phyloP scores from a whole-genome alignment of 2,329 filamentous ascomycete genomes.

The Podosphaera aphanis region DNA sequence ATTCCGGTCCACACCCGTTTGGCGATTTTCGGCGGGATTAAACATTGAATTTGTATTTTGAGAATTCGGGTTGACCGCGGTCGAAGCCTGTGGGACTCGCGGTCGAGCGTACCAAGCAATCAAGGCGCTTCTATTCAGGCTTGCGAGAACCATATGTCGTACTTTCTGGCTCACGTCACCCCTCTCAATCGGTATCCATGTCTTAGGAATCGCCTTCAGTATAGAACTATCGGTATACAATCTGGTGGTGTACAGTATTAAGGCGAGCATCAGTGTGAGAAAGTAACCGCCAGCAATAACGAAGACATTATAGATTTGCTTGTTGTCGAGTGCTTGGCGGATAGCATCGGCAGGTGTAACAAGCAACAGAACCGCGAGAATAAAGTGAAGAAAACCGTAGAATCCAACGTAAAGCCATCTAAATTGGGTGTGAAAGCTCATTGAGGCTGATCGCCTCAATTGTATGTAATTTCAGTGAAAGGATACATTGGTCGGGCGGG shows the following conservation, averaged over 20 bases:
- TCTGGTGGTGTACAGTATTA: conserved; percentile 60
- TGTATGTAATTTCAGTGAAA: too few relatives aligned
- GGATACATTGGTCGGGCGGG: too few relatives aligned
- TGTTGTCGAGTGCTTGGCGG: conserved; percentile 44
- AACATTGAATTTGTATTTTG: conserved; percentile 2
- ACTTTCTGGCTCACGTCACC: conserved; percentile 59
- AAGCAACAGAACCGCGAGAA: conserved; percentile 51
- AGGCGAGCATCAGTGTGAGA: conserved; percentile 42
- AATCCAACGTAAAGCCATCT: conserved; percentile 59
- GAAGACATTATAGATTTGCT: conserved; percentile 58
- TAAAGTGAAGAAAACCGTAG: conserved; percentile 52
- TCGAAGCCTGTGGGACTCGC: conserved; percentile 23
- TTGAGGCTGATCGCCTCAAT: not conserved
- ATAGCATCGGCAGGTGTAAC: conserved; percentile 64
- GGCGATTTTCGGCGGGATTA: not conserved
- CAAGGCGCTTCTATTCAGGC: conserved; percentile 52
- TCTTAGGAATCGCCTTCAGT: conserved; percentile 62
- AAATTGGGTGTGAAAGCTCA: conserved; percentile 24
- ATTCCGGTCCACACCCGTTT: conserved; percentile 1
- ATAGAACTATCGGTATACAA: conserved; percentile 68
- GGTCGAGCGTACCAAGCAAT: conserved; percentile 61
- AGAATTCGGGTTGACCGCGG: conserved; percentile 8
- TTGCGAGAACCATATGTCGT: conserved; percentile 47
- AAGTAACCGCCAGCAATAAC: conserved; percentile 57
- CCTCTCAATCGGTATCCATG: conserved; percentile 67